phyloP scores from a whole-genome alignment of 768 basidiomycete species.

The Porphyrellus cyaneotinctus region DNA sequence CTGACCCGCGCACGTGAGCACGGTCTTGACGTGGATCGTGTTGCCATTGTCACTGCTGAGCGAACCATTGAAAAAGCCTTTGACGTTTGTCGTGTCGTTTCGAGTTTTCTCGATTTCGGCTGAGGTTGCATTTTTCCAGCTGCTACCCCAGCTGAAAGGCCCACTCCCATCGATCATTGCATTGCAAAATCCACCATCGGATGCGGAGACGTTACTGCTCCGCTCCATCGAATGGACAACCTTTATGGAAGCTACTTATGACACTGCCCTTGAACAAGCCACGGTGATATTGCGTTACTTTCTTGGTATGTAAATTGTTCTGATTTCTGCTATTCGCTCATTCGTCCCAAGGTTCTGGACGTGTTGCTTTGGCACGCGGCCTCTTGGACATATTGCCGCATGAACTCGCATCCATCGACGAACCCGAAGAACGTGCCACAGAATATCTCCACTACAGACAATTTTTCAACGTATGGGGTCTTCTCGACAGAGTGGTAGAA shows the following conservation, averaged over 20 bases:
- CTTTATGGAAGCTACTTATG: conserved; percentile 66
- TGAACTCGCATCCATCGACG: conserved; percentile 57
- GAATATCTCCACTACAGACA: no score
- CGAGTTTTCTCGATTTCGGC: conserved; percentile 3
- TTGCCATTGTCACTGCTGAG: conserved; percentile 79
- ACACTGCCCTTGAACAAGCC: conserved; percentile 78
- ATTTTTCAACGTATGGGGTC: conserved; percentile 4
- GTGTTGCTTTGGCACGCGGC: conserved; percentile 61
- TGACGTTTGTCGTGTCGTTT: conserved; percentile 37
- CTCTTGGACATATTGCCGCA: conserved; percentile 58
- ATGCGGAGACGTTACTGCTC: conserved; percentile 61
- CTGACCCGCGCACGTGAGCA: conserved; percentile 77
- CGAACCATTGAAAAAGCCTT: conserved; percentile 69
- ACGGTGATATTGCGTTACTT: conserved; percentile 89
- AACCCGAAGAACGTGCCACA: conserved; percentile 37
- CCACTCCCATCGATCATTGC: conserved; percentile 59
- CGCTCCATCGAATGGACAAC: conserved; percentile 94
- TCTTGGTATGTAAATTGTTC: conserved; percentile 55
- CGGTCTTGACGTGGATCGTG: conserved; percentile 75
- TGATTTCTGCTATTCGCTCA: not conserved
- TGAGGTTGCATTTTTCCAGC: conserved; percentile 31
- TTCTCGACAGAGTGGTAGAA: conserved; percentile 57
- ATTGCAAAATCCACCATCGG: conserved; percentile 52
- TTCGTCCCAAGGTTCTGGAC: conserved; percentile 54
- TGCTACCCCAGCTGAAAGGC: conserved; percentile 51